Evolutionary conservation across 2,329 filamentous ascomycete genomes (phyloP).

Genomic region (Aspergillus cejpii): DNA sequence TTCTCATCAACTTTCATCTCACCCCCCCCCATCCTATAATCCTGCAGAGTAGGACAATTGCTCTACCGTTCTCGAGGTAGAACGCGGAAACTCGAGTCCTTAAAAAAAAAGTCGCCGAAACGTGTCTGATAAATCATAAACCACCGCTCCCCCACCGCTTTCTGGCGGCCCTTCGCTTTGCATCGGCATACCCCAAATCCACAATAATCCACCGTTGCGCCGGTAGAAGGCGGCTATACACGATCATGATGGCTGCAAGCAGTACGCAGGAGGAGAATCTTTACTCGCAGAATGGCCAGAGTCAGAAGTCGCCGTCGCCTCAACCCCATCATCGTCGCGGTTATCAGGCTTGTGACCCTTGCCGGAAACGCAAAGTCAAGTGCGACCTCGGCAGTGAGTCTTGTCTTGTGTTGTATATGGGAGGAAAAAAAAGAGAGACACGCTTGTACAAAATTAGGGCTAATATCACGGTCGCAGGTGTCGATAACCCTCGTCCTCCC

Average conservation of each 20-base stretch:
- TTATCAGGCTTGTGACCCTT: slow-evolving; percentile 46
- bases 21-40: too few relatives aligned
- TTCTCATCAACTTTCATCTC: not conserved
- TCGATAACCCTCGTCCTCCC: slow-evolving; percentile 89
- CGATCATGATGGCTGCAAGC: slow-evolving; percentile 17
- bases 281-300: slow-evolving; percentile 15
- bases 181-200: slow-evolving; percentile 30
- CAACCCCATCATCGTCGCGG: slow-evolving; percentile 41
- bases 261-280: slow-evolving; percentile 13
- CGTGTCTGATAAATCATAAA: slow-evolving; percentile 13
- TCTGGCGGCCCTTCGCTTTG: slow-evolving; percentile 34
- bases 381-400: slow-evolving; percentile 45
- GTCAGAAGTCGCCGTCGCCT: slow-evolving; percentile 29
- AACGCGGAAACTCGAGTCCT: not conserved
- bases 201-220: slow-evolving; percentile 17
- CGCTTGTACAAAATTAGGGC: slow-evolving; percentile 1
- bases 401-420: too few relatives aligned
- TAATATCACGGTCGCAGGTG: slow-evolving; percentile 39
- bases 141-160: slow-evolving; percentile 28
- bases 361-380: slow-evolving; percentile 46
- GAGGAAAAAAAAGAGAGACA: not conserved
- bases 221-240: slow-evolving; percentile 13
- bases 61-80: not conserved
- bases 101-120: slow-evolving; percentile 8
- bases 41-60: slow-evolving; percentile 5